Conservation (phyloP, 139 green algal species). For the Spirogloea muscicola region DNA sequence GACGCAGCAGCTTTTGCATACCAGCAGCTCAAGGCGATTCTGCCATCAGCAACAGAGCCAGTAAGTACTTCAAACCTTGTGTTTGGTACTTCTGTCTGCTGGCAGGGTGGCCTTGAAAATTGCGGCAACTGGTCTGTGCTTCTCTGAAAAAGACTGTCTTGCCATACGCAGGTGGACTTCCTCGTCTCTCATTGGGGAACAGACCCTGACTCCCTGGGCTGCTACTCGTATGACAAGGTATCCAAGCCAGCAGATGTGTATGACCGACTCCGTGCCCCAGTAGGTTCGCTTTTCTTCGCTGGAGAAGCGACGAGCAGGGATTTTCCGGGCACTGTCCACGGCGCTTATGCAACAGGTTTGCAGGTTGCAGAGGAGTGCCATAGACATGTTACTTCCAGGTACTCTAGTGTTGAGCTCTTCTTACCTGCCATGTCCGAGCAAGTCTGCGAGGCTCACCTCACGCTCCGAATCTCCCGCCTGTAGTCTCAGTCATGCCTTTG, state of each 20-base stretch:
- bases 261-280: constrained; percentile 14
- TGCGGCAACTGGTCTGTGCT: background rate
- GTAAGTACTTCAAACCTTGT: background rate
- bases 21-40: constrained; percentile 10
- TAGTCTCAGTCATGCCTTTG: too few species aligned
- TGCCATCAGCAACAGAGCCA: constrained; percentile 26
- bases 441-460: background rate
- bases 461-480: background rate
- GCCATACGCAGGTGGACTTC: constrained; percentile 22
- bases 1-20: constrained; percentile 34
- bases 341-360: constrained; percentile 35
- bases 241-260: constrained; percentile 12
- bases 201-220: constrained; percentile 36
- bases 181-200: constrained; percentile 30
- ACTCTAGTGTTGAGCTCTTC: constrained; percentile 7
- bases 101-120: background rate
- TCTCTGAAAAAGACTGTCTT: background rate
- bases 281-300: constrained; percentile 42
- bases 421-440: background rate
- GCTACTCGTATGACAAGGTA: constrained; percentile 38
- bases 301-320: constrained; percentile 35
- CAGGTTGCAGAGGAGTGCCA: constrained; percentile 25
- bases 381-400: background rate
- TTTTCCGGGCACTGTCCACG: constrained; percentile 49
- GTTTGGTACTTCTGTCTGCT: background rate